A percentile compares a stretch with the other conserved stretches of the same genome.
Evolutionary conservation across 2,329 filamentous ascomycete species (phyloP).

Genomic region (Lomentospora prolificans): DNA sequence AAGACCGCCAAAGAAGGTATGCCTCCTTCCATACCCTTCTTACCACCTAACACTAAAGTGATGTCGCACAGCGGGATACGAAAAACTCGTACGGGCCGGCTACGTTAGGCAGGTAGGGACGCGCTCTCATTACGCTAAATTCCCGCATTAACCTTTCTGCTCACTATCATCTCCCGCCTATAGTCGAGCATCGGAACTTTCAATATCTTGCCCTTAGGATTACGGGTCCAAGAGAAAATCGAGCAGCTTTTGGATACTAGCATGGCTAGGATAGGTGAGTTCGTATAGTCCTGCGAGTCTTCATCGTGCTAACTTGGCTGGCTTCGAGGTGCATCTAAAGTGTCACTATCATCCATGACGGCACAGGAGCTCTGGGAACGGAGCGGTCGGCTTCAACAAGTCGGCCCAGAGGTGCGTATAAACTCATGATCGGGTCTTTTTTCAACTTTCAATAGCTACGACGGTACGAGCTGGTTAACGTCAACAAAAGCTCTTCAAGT

Average conservation of each 20-base stretch:
- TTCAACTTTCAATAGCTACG: background rate
- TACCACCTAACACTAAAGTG: slow-evolving; percentile 14
- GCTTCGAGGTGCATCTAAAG: slow-evolving; percentile 59
- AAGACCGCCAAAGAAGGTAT: slow-evolving; percentile 44
- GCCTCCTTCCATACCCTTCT: slow-evolving; percentile 6
- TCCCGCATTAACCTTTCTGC: background rate
- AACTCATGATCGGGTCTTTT: too few relatives aligned
- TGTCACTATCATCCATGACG: slow-evolving; percentile 77
- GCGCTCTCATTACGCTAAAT: slow-evolving; percentile 7
- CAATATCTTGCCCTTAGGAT: slow-evolving; percentile 78
- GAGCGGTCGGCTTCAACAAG: slow-evolving; percentile 69
- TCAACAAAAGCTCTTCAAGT: slow-evolving; percentile 58
- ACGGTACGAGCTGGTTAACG: slow-evolving; percentile 4
- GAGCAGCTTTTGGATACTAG: slow-evolving; percentile 79
- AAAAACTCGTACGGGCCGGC: slow-evolving; percentile 59
- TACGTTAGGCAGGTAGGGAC: slow-evolving; percentile 53
- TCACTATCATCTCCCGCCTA: background rate
- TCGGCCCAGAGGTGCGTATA: slow-evolving; percentile 63
- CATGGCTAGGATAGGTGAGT: slow-evolving; percentile 63
- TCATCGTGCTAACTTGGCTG: slow-evolving; percentile 8
- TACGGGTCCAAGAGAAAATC: slow-evolving; percentile 80
- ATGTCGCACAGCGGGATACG: slow-evolving; percentile 45
- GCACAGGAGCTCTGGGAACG: slow-evolving; percentile 74
- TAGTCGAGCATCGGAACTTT: slow-evolving; percentile 84
- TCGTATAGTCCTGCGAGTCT: background rate